Base-by-base conservation (phyloP, 2,329 filamentous ascomycete genomes). In the Trichoderma sp. region DNA sequence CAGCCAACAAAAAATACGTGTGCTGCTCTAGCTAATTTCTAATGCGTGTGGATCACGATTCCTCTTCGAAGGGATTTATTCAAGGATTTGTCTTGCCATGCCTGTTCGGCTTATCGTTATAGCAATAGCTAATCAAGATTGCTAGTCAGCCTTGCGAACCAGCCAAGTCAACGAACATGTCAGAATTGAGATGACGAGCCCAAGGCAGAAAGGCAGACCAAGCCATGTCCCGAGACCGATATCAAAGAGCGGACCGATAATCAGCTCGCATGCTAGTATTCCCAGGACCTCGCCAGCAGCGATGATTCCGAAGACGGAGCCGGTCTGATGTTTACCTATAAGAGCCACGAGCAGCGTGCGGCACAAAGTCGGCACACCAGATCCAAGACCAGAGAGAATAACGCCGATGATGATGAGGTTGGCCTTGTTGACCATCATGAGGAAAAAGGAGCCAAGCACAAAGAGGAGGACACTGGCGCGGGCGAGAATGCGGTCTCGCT, bases 301-400 rank as follows among this genome's bases (percentile, higher is more conserved):
- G 24, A 77, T 60, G 14, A 75, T 55, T 5, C 74, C 72, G 61
- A 77, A 76, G 11, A 75, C 11, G n/a, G 70, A 70, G 5, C 76
- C 76, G 4, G 69, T 70, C 29, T 68, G 67, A 14, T 72, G 65
- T 33, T 74, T 68, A 8, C 68, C 66, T 10, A 69, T 37, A 21
- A 65, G 29, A 8, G 68, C 66, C 14, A 75, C 70, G 27, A 77
- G 49, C 71, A 77, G 74, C 16, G 74, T 69, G 11, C 76, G 74
- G 52, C 74, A 74, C 5, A 77, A 60, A 29, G 69, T 74, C 33
- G 75, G 73, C 8, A 76, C 37, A 6, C 74, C 76, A 2, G 75
- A 76, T 3, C 74, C 74, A 1, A 76, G 68, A 13, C 72, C 73
- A 4, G 74, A 73, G 37, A 75, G 33, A 35, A 53, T 21, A 52